A percentile compares a stretch with the other conserved stretches of the same genome.
Conservation (phyloP, 805 yeast genomes). For the Saccharomycopsis microspora region DNA sequence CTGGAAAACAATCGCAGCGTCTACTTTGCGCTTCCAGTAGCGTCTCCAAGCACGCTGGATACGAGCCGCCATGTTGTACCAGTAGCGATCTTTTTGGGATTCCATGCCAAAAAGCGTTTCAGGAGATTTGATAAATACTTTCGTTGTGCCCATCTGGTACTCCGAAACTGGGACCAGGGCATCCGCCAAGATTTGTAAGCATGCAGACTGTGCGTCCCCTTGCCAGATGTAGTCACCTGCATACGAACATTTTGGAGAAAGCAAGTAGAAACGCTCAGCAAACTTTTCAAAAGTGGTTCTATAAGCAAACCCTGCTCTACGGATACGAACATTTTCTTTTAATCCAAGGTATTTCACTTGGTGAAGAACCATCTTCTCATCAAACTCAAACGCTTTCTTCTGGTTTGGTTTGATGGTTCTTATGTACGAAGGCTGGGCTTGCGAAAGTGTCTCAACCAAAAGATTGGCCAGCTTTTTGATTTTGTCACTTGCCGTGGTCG, state of each 20-base stretch:
- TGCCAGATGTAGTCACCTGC: slow-evolving; percentile 71
- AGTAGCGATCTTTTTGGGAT: slow-evolving; percentile 90
- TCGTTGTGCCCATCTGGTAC: slow-evolving; percentile 84
- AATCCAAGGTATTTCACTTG: slow-evolving; percentile 93
- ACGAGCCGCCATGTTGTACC: slow-evolving; percentile 97
- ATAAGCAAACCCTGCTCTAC: slow-evolving; percentile 98
- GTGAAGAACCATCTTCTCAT: slow-evolving; percentile 80
- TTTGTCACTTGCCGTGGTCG: slow-evolving; percentile 94
- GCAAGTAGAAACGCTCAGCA: slow-evolving; percentile 83
- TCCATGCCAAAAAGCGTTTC: slow-evolving; percentile 93
- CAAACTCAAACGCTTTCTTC: slow-evolving; percentile 79
- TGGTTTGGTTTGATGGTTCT: slow-evolving; percentile 97
- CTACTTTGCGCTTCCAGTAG: slow-evolving; percentile 67
- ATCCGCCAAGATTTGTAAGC: slow-evolving; percentile 39
- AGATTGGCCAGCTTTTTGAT: slow-evolving; percentile 87
- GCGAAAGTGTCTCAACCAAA: slow-evolving; percentile 78
- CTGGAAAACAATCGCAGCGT: slow-evolving; percentile 76
- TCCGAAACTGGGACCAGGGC: slow-evolving; percentile 68
- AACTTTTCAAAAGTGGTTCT: slow-evolving; percentile 94
- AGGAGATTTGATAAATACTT: slow-evolving; percentile 92
- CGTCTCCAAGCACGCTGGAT: slow-evolving; percentile 96
- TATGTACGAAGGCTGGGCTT: slow-evolving; percentile 90
- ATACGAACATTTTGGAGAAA: slow-evolving; percentile 84
- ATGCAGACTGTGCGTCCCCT: slow-evolving; percentile 47
- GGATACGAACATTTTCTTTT: slow-evolving; percentile 91